Conservation (phyloP, 805 yeast species). For the Candida nanaspora region DNA sequence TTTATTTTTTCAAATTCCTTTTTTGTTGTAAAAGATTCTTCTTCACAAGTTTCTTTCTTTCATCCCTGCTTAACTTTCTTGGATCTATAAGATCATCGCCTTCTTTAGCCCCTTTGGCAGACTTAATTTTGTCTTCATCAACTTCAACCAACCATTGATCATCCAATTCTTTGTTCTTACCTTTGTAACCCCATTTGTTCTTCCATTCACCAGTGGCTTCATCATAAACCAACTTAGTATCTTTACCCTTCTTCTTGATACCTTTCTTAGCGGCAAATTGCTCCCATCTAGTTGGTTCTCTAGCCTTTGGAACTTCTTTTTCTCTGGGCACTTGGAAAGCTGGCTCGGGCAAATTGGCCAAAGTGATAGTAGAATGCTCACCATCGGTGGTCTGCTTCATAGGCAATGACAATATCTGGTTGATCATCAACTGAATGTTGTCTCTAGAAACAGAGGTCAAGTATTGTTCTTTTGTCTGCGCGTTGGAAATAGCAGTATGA, state of each 20-base stretch:
- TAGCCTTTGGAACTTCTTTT: slow-evolving; percentile 88
- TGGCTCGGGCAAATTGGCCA: slow-evolving; percentile 81
- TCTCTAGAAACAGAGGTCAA: slow-evolving; percentile 72
- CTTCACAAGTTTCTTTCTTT: slow-evolving; percentile 78
- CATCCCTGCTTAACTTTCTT: slow-evolving; percentile 70
- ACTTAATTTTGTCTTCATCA: slow-evolving; percentile 38
- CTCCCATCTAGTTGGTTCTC: slow-evolving; percentile 95
- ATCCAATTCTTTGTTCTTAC: slow-evolving; percentile 81
- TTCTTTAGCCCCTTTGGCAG: slow-evolving; percentile 24
- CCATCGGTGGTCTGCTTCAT: slow-evolving; percentile 78
- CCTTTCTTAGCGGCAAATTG: slow-evolving; percentile 94
- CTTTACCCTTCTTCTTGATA: slow-evolving; percentile 80
- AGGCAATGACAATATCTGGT: slow-evolving; percentile 87
- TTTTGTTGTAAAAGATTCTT: slow-evolving; percentile 82
- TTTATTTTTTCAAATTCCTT: slow-evolving; percentile 51
- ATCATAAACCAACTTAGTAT: slow-evolving; percentile 84
- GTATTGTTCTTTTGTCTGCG: slow-evolving; percentile 51
- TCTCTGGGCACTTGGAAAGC: slow-evolving; percentile 83
- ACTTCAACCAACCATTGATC: slow-evolving; percentile 95
- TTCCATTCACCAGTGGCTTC: slow-evolving; percentile 93
- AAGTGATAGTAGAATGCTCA: slow-evolving; percentile 71
- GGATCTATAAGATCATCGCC: slow-evolving; percentile 76
- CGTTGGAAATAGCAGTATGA: slow-evolving; percentile 45
- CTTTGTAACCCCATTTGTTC: slow-evolving; percentile 97
- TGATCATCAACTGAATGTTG: slow-evolving; percentile 83